phyloP scores from a whole-genome alignment of 2,329 filamentous ascomycete species.

The Zymoseptoria brevis region DNA sequence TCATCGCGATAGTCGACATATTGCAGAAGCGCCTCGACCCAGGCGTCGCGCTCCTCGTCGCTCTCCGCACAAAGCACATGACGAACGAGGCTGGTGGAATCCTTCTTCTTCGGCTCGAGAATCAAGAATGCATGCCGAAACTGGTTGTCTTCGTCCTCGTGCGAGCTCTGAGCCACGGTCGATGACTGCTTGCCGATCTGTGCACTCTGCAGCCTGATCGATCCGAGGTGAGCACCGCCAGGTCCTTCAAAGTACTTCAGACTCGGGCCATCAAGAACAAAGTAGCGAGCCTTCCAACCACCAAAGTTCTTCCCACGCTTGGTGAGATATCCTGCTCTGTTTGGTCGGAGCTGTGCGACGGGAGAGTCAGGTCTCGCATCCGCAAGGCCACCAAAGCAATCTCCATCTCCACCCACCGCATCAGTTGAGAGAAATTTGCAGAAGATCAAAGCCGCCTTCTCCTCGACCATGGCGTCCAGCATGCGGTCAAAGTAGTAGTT shows the following conservation, averaged over 20 bases:
- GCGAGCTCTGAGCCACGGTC: slow-evolving; percentile 44
- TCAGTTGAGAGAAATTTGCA: slow-evolving; percentile 77
- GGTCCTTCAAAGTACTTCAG: slow-evolving; percentile 89
- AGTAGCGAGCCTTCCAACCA: slow-evolving; percentile 86
- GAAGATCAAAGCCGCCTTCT: slow-evolving; percentile 65
- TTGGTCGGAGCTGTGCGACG: slow-evolving; percentile 57
- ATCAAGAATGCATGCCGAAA: slow-evolving; percentile 95
- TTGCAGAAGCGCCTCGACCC: slow-evolving; percentile 82
- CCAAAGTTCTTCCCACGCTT: slow-evolving; percentile 98
- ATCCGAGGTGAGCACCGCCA: slow-evolving; percentile 81
- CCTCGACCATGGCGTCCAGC: slow-evolving; percentile 73
- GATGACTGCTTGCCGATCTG: slow-evolving; percentile 92
- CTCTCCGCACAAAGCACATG: slow-evolving; percentile 95
- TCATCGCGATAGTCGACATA: slow-evolving; percentile 73
- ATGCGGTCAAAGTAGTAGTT: slow-evolving; percentile 81
- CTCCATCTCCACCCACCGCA: slow-evolving; percentile 48
- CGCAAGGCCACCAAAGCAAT: slow-evolving; percentile 32
- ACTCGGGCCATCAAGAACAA: slow-evolving; percentile 60
- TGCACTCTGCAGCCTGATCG: slow-evolving; percentile 82
- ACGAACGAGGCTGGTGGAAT: slow-evolving; percentile 76
- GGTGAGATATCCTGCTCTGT: slow-evolving; percentile 84
- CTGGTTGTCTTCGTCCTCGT: slow-evolving; percentile 81
- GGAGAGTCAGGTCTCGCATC: slow-evolving; percentile 30
- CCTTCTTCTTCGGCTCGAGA: slow-evolving; percentile 91
- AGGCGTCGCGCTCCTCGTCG: slow-evolving; percentile 82